Percentiles rank a stretch among this genome's conserved stretches.
phyloP scores from a whole-genome alignment of 2,329 filamentous ascomycete species.

The Ophiosphaerella herpotricha region DNA sequence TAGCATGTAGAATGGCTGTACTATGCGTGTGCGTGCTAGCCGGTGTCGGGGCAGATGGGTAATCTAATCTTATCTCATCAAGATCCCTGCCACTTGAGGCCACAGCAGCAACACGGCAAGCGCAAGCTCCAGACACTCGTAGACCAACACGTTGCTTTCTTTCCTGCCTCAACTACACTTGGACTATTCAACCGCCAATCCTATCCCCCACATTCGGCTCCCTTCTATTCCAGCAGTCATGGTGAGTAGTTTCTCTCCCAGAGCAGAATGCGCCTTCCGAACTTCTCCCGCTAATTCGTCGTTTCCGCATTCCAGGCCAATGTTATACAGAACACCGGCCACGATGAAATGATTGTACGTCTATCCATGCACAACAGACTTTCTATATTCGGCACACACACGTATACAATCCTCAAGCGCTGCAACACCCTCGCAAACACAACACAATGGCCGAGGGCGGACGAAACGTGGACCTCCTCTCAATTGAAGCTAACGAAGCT shows the following conservation, averaged over 20 bases:
- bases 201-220: background rate
- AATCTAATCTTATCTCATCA: conserved; percentile 42
- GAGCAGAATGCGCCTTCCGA: conserved; percentile 23
- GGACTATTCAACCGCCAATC: conserved; percentile 5
- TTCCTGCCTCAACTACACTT: conserved; percentile 6
- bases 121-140: conserved; percentile 27
- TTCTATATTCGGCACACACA: conserved; percentile 3
- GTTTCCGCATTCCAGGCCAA: conserved; percentile 61
- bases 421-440: background rate
- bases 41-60: too few relatives aligned
- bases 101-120: conserved; percentile 35
- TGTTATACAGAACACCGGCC: conserved; percentile 81
- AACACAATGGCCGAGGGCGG: conserved; percentile 19
- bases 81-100: conserved; percentile 38
- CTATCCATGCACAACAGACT: conserved; percentile 4
- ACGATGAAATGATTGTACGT: conserved; percentile 99
- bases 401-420: background rate
- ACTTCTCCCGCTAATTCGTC: conserved; percentile 36
- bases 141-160: conserved; percentile 12
- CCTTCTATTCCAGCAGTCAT: conserved; percentile 15
- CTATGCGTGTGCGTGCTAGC: background rate
- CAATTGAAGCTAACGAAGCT: conserved; percentile 49
- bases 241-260: conserved; percentile 22
- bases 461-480: conserved; percentile 28
- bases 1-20: background rate